These are phyloP conservation scores for Nymphaea colorata DNA, from an alignment of 164 flowering plant genomes.

Conservation along the genomic window DNA sequence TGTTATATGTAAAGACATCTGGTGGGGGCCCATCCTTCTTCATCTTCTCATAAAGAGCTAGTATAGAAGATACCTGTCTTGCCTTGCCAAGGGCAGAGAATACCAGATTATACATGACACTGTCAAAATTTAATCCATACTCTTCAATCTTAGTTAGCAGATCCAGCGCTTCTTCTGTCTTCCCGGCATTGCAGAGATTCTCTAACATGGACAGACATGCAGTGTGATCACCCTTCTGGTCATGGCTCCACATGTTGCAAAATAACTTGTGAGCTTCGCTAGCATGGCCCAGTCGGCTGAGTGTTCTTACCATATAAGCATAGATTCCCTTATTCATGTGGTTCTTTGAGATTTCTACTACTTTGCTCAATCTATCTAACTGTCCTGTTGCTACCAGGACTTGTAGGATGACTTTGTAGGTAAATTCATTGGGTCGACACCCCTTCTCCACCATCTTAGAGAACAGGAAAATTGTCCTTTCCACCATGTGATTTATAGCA, in stretches of 20 bases:
- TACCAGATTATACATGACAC: constrained; percentile 71
- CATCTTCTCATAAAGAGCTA: constrained; percentile 72
- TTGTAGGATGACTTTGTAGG: constrained; percentile 59
- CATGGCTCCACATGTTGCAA: constrained; percentile 81
- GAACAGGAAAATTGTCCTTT: constrained; percentile 54
- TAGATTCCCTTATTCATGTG: constrained; percentile 55
- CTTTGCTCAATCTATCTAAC: constrained; percentile 56
- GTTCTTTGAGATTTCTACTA: constrained; percentile 56
- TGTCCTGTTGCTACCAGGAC: constrained; percentile 58
- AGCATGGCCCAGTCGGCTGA: constrained; percentile 73
- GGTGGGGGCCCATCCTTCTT: constrained; percentile 64
- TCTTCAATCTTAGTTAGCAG: constrained; percentile 60
- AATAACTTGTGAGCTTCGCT: constrained; percentile 90
- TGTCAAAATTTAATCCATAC: constrained; percentile 56
- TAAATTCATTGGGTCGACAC: constrained; percentile 84
- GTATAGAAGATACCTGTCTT: constrained; percentile 48
- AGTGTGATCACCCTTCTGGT: constrained; percentile 69
- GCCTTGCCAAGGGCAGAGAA: constrained; percentile 73
- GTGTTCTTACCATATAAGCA: constrained; percentile 66
- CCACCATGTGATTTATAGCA: constrained; percentile 49
- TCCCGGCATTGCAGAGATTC: constrained; percentile 59
- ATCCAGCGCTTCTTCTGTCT: constrained; percentile 68
- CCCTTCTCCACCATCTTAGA: constrained; percentile 65
- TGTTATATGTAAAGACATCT: constrained; percentile 83
- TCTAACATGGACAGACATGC: constrained; percentile 83